Base-by-base conservation (phyloP, 768 basidiomycete species). In the Mycena sanguinolenta region DNA sequence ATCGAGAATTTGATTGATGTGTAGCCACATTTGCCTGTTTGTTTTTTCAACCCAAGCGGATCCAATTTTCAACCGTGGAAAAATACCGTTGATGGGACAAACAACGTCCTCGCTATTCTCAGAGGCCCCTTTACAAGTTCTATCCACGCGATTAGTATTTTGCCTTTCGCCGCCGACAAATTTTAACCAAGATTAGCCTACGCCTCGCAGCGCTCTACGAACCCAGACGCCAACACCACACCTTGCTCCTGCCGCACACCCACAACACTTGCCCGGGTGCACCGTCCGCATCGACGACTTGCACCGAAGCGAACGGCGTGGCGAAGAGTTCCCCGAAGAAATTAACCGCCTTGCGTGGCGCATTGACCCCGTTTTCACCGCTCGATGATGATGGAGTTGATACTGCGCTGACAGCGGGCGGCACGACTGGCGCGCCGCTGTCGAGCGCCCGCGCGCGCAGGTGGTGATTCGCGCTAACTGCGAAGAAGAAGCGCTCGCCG, bases 401-500 rank as follows among this genome's bases (percentile, higher is more conserved):
- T n/a, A n/a, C n/a, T n/a, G 32, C 32, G 34, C 39, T 7, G 39
- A 3, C 39, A 39, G 27, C 10, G 46, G 49, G 76, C 54, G 81
- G 74, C 25, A 69, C 27, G 23, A 90, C 68, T 6, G 80, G 80
- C 19, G 79, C 79, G 6, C 92, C 92, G 10, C 85, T 87, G 19
- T 78, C 83, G 12, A 94, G 77, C 14, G 91, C 92, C 93, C 93
- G 95, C 3, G 85, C 86, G 27, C 91, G 88, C 67, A 94, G 85
- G 36, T 83, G 84, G 50, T 80, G 71, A 77, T 95, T 93, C 70
- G 89, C 86, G 13, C 92, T 92, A 0, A 91, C 91, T 12, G 90
- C 90, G 67, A 92, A 92, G 21, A 95, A 75, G 58, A 91, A 86
- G 32, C 87, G 82, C 57, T 90, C 83, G 10, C 77, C 69, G 0